These are phyloP conservation scores for Sporothrix euskadiensis DNA, from an alignment of 2,329 filamentous ascomycete genomes.

Conservation along the genomic window DNA sequence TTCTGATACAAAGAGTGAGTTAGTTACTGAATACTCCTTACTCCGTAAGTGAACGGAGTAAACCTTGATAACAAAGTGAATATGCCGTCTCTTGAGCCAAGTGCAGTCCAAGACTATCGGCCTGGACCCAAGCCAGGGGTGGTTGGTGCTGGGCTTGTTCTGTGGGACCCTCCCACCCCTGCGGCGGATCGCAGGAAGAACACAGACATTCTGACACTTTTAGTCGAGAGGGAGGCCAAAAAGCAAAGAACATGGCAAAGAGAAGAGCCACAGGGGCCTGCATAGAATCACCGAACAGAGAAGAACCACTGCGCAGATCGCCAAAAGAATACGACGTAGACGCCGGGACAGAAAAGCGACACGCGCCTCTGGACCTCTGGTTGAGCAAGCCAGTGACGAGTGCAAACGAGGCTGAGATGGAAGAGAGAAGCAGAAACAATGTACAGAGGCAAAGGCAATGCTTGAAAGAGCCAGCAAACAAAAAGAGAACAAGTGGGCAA, in stretches of 20 bases:
- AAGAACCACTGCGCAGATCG: conserved; percentile 4
- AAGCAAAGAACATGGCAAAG: not conserved
- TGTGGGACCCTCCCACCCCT: conserved; percentile 10
- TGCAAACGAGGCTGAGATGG: conserved; percentile 19
- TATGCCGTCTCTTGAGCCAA: conserved; percentile 5
- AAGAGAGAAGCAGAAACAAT: not conserved
- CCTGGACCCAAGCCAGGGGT: conserved; percentile 16
- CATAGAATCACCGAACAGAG: conserved; percentile 4
- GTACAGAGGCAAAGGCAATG: not conserved
- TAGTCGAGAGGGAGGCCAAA: not conserved
- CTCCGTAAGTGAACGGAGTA: no score
- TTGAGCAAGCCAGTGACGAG: not conserved
- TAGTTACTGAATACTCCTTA: no score
- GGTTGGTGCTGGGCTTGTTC: not conserved
- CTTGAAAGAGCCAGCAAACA: not conserved
- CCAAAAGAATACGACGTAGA: conserved; percentile 7
- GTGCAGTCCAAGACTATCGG: not conserved
- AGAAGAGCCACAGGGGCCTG: not conserved
- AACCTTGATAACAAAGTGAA: conserved; percentile 4
- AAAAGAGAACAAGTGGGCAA: not conserved
- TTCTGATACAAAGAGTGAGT: not conserved
- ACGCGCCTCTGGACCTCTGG: not conserved
- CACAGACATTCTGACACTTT: not conserved
- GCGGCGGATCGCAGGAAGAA: conserved; percentile 22
- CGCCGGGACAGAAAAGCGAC: not conserved